phyloP scores from a whole-genome alignment of 805 yeast genomes.

The Nakazawaea pomicola region DNA sequence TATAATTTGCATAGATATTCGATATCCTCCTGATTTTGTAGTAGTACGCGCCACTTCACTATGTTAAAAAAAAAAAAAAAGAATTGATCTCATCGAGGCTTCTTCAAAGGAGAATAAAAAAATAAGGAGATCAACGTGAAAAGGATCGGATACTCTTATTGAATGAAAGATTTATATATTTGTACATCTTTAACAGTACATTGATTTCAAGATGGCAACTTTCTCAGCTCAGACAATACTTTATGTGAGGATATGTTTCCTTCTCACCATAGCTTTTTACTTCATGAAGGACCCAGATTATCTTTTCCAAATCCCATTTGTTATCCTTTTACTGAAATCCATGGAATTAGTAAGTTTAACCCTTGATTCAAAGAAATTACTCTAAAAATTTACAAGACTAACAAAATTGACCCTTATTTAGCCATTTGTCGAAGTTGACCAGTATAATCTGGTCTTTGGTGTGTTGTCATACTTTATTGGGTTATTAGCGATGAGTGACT shows the following conservation, averaged over 20 bases:
- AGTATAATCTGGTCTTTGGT: conserved; percentile 35
- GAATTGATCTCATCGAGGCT: background rate
- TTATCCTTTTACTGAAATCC: conserved; percentile 53
- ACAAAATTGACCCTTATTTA: background rate
- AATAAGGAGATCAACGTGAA: background rate
- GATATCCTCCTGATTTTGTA: too few species aligned
- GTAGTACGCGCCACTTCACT: too few species aligned
- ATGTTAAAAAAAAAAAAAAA: too few species aligned
- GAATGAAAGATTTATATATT: too few species aligned
- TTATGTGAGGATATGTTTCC: conserved; percentile 41
- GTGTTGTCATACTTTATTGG: conserved; percentile 41
- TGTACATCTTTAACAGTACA: too few species aligned
- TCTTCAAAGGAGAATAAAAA: background rate
- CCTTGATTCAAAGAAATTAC: background rate
- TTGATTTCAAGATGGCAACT: conserved; percentile 20
- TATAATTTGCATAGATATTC: too few species aligned
- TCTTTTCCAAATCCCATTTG: conserved; percentile 39
- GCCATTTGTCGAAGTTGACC: conserved; percentile 27
- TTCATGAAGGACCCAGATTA: conserved; percentile 43
- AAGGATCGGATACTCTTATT: too few species aligned
- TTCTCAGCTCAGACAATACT: conserved; percentile 34
- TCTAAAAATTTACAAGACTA: background rate
- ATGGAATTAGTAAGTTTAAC: conserved; percentile 39
- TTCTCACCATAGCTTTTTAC: conserved; percentile 38
- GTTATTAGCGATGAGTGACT: conserved; percentile 43